phyloP scores from a whole-genome alignment of 2,329 filamentous ascomycete species.

The Rhinocladiella mackenziei region DNA sequence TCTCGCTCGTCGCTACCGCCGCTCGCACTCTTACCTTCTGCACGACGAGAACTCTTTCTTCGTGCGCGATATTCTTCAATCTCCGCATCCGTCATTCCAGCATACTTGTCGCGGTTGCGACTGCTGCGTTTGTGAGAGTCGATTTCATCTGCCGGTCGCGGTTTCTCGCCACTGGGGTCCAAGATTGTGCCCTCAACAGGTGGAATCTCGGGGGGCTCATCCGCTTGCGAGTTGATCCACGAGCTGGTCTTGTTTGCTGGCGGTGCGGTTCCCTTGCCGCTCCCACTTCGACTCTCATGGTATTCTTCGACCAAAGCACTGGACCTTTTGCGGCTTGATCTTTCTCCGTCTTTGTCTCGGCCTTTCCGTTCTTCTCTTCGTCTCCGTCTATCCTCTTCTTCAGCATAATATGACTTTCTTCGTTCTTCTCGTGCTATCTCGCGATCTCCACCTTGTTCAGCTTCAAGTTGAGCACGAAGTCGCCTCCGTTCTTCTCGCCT shows the following conservation, averaged over 20 bases:
- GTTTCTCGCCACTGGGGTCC: slow-evolving; percentile 33
- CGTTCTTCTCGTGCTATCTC: slow-evolving; percentile 30
- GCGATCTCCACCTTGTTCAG: slow-evolving; percentile 20
- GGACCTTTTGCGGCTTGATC: slow-evolving; percentile 23
- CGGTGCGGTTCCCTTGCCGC: slow-evolving; percentile 28
- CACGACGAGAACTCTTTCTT: slow-evolving; percentile 16
- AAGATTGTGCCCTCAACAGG: slow-evolving; percentile 45
- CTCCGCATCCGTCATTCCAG: slow-evolving; percentile 39
- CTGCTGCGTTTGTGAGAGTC: slow-evolving; percentile 33
- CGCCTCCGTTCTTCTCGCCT: slow-evolving; percentile 36
- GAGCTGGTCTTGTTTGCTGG: slow-evolving; percentile 46
- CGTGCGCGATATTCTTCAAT: slow-evolving; percentile 37
- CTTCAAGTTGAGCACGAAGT: slow-evolving; percentile 28
- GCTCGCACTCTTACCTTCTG: slow-evolving; percentile 25
- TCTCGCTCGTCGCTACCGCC: slow-evolving; percentile 27
- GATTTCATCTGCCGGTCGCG: slow-evolving; percentile 30
- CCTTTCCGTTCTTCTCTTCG: slow-evolving; percentile 33
- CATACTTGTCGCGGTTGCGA: slow-evolving; percentile 40
- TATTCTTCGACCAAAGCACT: slow-evolving; percentile 34
- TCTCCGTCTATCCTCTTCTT: slow-evolving; percentile 28
- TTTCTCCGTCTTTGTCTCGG: slow-evolving; percentile 35
- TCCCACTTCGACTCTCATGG: slow-evolving; percentile 33
- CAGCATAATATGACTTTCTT: slow-evolving; percentile 33
- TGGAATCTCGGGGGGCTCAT: slow-evolving; percentile 47
- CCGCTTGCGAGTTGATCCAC: slow-evolving; percentile 48